Base-by-base conservation (phyloP, 352 stramenopile species). In the Halophytophthora polymorphica region DNA sequence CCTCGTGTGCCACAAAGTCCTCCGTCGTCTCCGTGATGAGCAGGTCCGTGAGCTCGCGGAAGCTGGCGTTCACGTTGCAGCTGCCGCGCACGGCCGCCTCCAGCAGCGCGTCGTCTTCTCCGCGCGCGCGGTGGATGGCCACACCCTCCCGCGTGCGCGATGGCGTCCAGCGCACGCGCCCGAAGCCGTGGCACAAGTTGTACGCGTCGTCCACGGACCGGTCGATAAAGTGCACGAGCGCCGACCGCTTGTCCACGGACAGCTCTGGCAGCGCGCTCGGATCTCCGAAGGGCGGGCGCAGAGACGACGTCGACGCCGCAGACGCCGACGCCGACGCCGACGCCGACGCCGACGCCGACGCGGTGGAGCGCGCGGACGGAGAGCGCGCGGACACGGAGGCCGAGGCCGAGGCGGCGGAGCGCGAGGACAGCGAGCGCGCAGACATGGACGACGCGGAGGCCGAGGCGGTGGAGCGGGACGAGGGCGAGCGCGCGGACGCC, bases 121-220 rank as follows among this genome's bases (percentile, higher is more conserved):
- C 72, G 25, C 71, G 69, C 17, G 79, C 79, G 56, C 77, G 77
- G 44, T 77, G 85, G 49, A 93, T 86, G 0, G 80, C 74, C 41
- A 93, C 79, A 39, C 73, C 76, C 17, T 86, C 80, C 48, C 72
- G 69, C 19, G 66, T 77, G 57, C 84, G 77, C 55, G 71, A 75
- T 38, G 76, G 70, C 38, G 83, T 68, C 83, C 83, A 93, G 35
- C 75, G 73, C 46, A 93, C 75, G 35, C 76, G 70, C 1, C 83
- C 80, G 45, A 89, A 87, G 48, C 79, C 80, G 44, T 90, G 74
- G 50, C 78, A 89, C 28, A 93, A 62, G 38, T 88, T 88, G 61
- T 90, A 88, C 19, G 83, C 83, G 58, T 90, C 78, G 57, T 90
- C 80, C 22, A 93, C 78, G 5, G 79, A 83, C 28, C 59, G 68